A percentile compares a stretch with the other conserved stretches of the same genome.
Evolutionary conservation across 2,329 filamentous ascomycete species (phyloP).

Genomic region (Calonectria fujianensis): DNA sequence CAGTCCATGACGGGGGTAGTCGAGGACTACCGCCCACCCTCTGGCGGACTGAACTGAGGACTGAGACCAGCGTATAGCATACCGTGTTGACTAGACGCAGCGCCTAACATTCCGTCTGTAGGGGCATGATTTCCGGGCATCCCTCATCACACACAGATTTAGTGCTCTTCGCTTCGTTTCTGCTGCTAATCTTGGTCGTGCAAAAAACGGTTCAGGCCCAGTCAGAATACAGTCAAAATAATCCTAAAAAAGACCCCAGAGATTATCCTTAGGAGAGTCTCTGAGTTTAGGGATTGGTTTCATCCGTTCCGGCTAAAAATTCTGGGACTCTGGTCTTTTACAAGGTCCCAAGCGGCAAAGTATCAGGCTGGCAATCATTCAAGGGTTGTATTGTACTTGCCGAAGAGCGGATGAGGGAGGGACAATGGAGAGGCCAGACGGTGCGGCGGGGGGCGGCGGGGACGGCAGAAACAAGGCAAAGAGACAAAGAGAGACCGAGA

Average conservation of each 20-base stretch:
- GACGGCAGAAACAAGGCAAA: background rate
- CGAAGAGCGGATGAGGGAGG: background rate
- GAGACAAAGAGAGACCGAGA: constrained; percentile 22
- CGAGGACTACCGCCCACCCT: background rate
- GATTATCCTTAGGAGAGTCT: too few relatives aligned
- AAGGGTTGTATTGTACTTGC: too few relatives aligned
- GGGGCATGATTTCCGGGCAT: constrained; percentile 12
- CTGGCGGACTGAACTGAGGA: background rate
- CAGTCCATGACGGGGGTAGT: background rate
- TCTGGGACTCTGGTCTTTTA: too few relatives aligned
- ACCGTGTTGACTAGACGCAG: constrained; percentile 29
- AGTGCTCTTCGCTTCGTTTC: background rate
- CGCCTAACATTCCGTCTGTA: constrained; percentile 44
- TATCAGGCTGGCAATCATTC: too few relatives aligned
- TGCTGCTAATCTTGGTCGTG: constrained; percentile 7
- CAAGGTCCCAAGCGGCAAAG: too few relatives aligned
- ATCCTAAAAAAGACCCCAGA: too few relatives aligned
- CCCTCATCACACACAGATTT: background rate
- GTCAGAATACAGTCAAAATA: too few relatives aligned
- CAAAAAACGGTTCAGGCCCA: background rate
- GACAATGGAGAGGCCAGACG: background rate
- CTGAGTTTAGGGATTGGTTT: too few relatives aligned
- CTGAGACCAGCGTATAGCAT: constrained; percentile 31
- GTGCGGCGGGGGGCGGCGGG: background rate
- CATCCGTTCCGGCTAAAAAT: too few relatives aligned